Base-by-base conservation (phyloP, 2,329 filamentous ascomycete genomes). In the Cryoendolithus antarcticus region DNA sequence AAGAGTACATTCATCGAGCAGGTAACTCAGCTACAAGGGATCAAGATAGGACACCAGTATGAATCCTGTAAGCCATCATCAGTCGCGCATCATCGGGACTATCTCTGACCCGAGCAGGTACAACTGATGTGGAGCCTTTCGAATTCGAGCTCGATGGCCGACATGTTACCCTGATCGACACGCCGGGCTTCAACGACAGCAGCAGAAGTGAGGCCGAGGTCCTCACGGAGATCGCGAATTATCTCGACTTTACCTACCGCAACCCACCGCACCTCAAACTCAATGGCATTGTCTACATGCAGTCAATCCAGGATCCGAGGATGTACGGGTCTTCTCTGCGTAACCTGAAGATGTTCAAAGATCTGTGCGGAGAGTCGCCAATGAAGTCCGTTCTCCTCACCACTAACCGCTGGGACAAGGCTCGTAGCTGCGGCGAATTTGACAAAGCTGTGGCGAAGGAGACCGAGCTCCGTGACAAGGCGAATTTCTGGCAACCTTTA, bases 211-310 rank as follows among this genome's bases (percentile, higher is more conserved):
- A 71, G 40, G 56, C 60, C 5, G 65, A 70, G 27, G 60, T 70
- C 1, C 56, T 71, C 1, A 36, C 52, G 10, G 52, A 62, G 24
- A 64, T 70, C 12, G 62, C 63, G 1, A 49, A 50, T 4, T 67
- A 59, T 45, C 53, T 69, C 2, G 54, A 50, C 1, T 39, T 39
- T 0, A 51, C 56, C 1, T 64, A 61, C 41, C 47, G 45, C 13
- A 40, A 55, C 8, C 28, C 39, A 27, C 24, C 24, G 7, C 33
- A 57, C 10, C 50, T 59, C 36, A 54, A 55, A 28, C 57, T 68
- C 3, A 53, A 53, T 6, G 67, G 66, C 1, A 62, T 70, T 37
- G 59, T 70, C 15, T 70, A 69, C 48, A 45, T 70, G 8, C 66
- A 69, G 34, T 56, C 57, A 1, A 69, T 71, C 43, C 57, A 55